Evolutionary conservation across 2,329 filamentous ascomycete genomes (phyloP).

Genomic region (Aspergillus ruber): DNA sequence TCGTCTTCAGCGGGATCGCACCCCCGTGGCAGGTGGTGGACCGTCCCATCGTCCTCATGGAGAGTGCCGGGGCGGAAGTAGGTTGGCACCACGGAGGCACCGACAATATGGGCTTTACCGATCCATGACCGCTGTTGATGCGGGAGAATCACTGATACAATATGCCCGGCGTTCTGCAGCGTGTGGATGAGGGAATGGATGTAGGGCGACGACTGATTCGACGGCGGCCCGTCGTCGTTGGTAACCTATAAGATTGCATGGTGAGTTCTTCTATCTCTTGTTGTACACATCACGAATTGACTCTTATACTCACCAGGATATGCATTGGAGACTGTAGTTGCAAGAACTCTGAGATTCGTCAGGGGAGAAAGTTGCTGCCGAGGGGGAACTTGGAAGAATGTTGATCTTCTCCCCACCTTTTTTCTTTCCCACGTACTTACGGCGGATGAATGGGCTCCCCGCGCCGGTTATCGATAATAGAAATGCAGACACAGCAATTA

Average conservation of each 20-base stretch:
- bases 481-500: no score
- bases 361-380: not conserved
- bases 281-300: not conserved
- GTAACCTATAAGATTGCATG: slow-evolving; percentile 27
- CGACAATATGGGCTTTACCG: slow-evolving; percentile 94
- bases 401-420: not conserved
- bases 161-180: slow-evolving; percentile 69
- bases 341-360: slow-evolving; percentile 5
- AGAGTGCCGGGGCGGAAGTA: slow-evolving; percentile 69
- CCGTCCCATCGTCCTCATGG: slow-evolving; percentile 60
- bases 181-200: slow-evolving; percentile 66
- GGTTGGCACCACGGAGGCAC: slow-evolving; percentile 72
- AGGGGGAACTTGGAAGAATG: not conserved
- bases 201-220: slow-evolving; percentile 70
- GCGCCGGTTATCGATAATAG: not conserved
- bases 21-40: slow-evolving; percentile 53
- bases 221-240: slow-evolving; percentile 78
- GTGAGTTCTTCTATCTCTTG: no score
- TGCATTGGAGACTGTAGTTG: slow-evolving; percentile 35
- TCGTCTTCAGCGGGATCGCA: slow-evolving; percentile 46
- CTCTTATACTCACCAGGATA: slow-evolving; percentile 40
- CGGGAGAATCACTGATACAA: slow-evolving; percentile 86
- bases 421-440: not conserved
- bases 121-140: slow-evolving; percentile 96
- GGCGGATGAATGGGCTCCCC: not conserved